Conservation (phyloP, 495 filamentous ascomycete species). For the Bacidia gigantensis region DNA sequence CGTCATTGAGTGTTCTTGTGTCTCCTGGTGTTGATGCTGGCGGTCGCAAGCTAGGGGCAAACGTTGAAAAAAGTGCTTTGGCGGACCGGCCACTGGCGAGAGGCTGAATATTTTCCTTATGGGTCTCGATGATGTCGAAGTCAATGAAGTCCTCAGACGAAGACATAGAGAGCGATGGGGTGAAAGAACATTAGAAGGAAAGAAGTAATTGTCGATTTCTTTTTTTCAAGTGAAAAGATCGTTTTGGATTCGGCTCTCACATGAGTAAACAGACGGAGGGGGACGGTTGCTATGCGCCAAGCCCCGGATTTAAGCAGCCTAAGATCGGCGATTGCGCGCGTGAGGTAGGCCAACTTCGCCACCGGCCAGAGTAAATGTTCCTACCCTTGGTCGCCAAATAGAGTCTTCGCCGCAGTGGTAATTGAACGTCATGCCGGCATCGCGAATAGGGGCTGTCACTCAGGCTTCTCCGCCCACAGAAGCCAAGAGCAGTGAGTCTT, state of each 20-base stretch:
- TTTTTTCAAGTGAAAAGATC: too few species aligned
- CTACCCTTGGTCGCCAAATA: too few species aligned
- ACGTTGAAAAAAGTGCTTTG: slow-evolving; percentile 71
- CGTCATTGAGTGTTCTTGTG: slow-evolving; percentile 63
- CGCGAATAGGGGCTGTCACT: not conserved
- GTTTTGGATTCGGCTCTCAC: too few species aligned
- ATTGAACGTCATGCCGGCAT: not conserved
- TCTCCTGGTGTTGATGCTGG: slow-evolving; percentile 50
- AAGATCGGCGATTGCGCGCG: too few species aligned
- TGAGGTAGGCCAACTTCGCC: too few species aligned
- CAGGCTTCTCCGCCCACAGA: not conserved
- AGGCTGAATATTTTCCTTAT: slow-evolving; percentile 96
- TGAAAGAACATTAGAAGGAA: too few species aligned
- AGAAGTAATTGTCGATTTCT: too few species aligned
- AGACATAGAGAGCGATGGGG: slow-evolving; percentile 25
- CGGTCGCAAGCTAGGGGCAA: slow-evolving; percentile 47
- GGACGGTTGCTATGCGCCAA: not conserved
- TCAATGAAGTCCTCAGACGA: slow-evolving; percentile 52
- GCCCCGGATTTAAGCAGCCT: not conserved
- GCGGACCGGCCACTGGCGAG: slow-evolving; percentile 85
- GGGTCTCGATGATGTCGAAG: slow-evolving; percentile 89
- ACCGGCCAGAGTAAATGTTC: too few species aligned
- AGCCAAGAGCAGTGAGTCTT: not conserved
- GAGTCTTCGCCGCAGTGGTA: too few species aligned
- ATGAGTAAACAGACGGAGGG: not conserved